Percentiles rank a stretch among this genome's conserved stretches.
phyloP scores from a whole-genome alignment of 306 rosid species.

The Trichosanthes truncata region DNA sequence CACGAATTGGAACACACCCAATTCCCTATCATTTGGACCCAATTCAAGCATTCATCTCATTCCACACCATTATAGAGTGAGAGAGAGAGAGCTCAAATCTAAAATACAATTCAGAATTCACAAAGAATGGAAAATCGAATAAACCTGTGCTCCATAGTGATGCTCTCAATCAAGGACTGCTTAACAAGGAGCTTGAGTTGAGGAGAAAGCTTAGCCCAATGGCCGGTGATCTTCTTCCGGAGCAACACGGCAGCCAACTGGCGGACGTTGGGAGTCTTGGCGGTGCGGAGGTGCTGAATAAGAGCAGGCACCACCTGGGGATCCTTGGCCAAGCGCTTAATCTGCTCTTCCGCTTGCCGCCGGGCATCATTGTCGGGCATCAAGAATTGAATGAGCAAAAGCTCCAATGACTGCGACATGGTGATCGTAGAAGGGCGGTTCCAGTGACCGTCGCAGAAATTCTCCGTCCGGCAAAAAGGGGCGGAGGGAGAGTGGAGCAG shows the following conservation, averaged over 20 bases:
- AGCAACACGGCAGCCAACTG: conserved; percentile 90
- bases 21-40: neutral
- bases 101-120: neutral
- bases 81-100: neutral
- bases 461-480: neutral
- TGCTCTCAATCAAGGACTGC: conserved; percentile 74
- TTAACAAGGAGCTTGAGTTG: conserved; percentile 60
- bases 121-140: neutral
- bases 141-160: conserved; percentile 89
- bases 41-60: neutral
- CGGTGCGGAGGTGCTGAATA: conserved; percentile 86
- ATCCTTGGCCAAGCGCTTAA: conserved; percentile 84
- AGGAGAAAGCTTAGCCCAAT: conserved; percentile 91
- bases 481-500: neutral
- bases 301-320: conserved; percentile 89
- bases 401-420: conserved; percentile 93
- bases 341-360: conserved; percentile 98
- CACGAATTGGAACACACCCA: neutral
- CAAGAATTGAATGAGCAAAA: conserved; percentile 75
- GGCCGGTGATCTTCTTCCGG: conserved; percentile 97
- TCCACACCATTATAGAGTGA: neutral
- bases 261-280: conserved; percentile 94
- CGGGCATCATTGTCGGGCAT: conserved; percentile 99
- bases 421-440: neutral
- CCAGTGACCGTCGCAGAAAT: neutral